These are phyloP conservation scores for Haplosporangium sp. DNA, from an alignment of 371 early-diverging fungal genomes.

Conservation along the genomic window DNA sequence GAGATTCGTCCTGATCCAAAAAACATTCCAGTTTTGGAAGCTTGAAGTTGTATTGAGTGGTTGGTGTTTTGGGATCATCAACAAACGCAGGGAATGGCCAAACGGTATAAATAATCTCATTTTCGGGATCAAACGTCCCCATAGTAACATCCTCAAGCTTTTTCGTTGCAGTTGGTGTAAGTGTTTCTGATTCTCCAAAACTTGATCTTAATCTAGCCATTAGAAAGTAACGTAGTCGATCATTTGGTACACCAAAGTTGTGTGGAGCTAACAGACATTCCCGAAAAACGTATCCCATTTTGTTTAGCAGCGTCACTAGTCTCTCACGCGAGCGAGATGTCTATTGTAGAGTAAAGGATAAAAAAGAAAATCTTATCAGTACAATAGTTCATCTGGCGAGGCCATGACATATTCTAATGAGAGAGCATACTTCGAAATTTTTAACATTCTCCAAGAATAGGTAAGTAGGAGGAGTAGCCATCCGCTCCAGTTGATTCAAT, in stretches of 20 bases:
- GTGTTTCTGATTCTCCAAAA: constrained; percentile 53
- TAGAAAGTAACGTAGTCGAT: constrained; percentile 75
- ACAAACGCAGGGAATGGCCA: constrained; percentile 67
- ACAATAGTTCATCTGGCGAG: background rate
- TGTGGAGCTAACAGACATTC: constrained; percentile 75
- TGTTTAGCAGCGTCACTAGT: constrained; percentile 67
- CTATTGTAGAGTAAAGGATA: constrained; percentile 27
- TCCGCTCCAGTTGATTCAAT: constrained; percentile 65
- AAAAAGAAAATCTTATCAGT: background rate
- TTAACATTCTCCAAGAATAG: constrained; percentile 82
- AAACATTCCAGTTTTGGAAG: constrained; percentile 54
- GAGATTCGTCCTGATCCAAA: constrained; percentile 60
- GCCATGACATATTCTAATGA: too few relatives aligned
- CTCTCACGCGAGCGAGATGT: constrained; percentile 69
- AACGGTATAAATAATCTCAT: constrained; percentile 55
- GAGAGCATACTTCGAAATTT: constrained; percentile 73
- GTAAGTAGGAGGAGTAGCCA: constrained; percentile 63
- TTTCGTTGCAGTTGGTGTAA: constrained; percentile 40
- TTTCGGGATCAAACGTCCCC: constrained; percentile 44
- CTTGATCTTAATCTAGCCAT: constrained; percentile 66
- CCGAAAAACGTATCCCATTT: constrained; percentile 71
- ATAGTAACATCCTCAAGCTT: background rate
- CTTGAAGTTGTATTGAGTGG: constrained; percentile 36
- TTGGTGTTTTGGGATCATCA: constrained; percentile 7
- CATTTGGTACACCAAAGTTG: constrained; percentile 79